phyloP scores from a whole-genome alignment of 805 yeast species.

The Ogataea wickerhamii region DNA sequence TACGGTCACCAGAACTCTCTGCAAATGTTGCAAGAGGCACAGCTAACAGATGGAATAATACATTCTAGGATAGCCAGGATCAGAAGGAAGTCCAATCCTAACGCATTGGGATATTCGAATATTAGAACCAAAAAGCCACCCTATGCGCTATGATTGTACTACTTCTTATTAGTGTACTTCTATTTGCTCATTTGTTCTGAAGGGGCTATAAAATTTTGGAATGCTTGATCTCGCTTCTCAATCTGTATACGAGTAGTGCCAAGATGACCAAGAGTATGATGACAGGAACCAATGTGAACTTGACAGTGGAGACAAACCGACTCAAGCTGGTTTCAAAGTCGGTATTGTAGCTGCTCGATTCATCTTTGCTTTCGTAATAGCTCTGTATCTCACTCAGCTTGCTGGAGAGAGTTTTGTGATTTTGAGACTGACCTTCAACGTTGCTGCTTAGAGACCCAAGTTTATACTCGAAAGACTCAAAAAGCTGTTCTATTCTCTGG shows the following conservation, averaged over 20 bases:
- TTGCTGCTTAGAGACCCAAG: conserved; percentile 12
- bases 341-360: conserved; percentile 1
- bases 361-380: conserved; percentile 9
- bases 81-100: conserved; percentile 46
- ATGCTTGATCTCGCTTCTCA: conserved; percentile 62
- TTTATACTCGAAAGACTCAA: conserved; percentile 15
- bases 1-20: conserved; percentile 24
- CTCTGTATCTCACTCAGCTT: conserved; percentile 16
- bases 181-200: not conserved
- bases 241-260: conserved; percentile 45
- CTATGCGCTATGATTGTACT: conserved; percentile 30
- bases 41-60: conserved; percentile 27
- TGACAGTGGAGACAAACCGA: conserved; percentile 17
- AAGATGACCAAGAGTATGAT: conserved; percentile 38
- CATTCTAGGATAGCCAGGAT: conserved; percentile 39
- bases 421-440: conserved; percentile 21
- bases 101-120: conserved; percentile 43
- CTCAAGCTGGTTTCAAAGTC: conserved; percentile 19
- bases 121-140: conserved; percentile 44
- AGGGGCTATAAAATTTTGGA: conserved; percentile 45
- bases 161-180: no score
- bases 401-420: conserved; percentile 14
- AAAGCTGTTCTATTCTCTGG: conserved; percentile 12
- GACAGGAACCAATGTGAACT: conserved; percentile 35
- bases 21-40: conserved; percentile 27